A percentile compares a stretch with the other conserved stretches of the same genome.
Evolutionary conservation across 2,329 filamentous ascomycete species (phyloP).

Genomic region (Pseudogymnoascus pannorum): DNA sequence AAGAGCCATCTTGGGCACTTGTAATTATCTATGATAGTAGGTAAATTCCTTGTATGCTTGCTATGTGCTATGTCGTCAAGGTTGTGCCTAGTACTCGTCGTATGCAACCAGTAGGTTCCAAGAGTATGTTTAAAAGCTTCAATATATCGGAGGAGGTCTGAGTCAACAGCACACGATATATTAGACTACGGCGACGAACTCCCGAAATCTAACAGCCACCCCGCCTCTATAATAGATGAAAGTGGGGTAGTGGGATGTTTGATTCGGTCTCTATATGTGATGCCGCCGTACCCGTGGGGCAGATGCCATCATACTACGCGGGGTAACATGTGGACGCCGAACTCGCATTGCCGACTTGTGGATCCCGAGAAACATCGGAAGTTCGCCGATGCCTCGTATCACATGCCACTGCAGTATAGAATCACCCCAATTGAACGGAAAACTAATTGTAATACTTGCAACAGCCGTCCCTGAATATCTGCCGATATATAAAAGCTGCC

Average conservation of each 20-base stretch:
- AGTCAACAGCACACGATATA: not conserved
- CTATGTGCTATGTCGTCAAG: not conserved
- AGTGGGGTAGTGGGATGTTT: not conserved
- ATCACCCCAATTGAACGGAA: not conserved
- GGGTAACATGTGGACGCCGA: not conserved
- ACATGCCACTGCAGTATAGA: not conserved
- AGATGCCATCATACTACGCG: not conserved
- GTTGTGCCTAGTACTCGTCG: not conserved
- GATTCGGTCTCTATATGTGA: not conserved
- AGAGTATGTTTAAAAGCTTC: not conserved
- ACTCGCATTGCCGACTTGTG: too few relatives aligned
- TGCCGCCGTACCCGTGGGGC: not conserved
- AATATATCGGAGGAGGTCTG: not conserved
- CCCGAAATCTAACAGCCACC: not conserved
- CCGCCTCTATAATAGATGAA: not conserved
- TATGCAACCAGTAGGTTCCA: not conserved
- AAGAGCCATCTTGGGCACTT: slow-evolving; percentile 23
- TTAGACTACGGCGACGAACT: not conserved
- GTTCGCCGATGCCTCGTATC: too few relatives aligned
- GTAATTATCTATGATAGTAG: not conserved
- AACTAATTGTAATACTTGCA: not conserved
- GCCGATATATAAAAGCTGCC: not conserved
- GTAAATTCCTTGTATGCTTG: not conserved
- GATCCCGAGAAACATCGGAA: too few relatives aligned
- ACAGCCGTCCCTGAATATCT: not conserved